phyloP scores from a whole-genome alignment of 805 yeast species.

The Ogataea pilisensis region DNA sequence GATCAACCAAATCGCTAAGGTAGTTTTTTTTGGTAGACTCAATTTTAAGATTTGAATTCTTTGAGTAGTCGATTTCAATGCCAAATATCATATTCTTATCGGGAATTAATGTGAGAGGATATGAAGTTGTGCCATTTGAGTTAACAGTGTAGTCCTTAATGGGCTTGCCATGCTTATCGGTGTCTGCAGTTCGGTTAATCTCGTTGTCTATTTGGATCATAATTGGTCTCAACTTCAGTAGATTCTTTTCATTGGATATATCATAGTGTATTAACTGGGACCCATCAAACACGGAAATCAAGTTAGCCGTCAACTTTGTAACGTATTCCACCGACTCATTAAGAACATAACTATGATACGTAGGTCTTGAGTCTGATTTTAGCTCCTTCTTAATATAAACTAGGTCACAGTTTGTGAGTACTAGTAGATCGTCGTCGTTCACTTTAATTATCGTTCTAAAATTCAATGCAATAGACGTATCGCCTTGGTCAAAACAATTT shows the following conservation, averaged over 20 bases:
- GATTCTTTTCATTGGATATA: conserved; percentile 21
- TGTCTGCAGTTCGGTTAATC: conserved; percentile 4
- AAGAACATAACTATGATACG: conserved; percentile 23
- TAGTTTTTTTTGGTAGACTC: conserved; percentile 39
- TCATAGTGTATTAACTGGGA: conserved; percentile 30
- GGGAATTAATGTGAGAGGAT: conserved; percentile 45
- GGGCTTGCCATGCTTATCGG: neutral
- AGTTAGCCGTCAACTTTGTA: conserved; percentile 23
- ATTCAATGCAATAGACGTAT: conserved; percentile 21
- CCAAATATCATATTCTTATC: conserved; percentile 47
- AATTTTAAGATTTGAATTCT: conserved; percentile 21
- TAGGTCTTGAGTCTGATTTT: conserved; percentile 9
- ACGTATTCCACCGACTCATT: conserved; percentile 30
- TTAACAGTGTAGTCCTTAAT: conserved; percentile 14
- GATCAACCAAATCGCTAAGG: conserved; percentile 43
- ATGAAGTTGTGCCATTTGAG: conserved; percentile 35
- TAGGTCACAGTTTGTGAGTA: conserved; percentile 28
- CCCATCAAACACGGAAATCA: conserved; percentile 32
- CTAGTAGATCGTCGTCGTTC: conserved; percentile 27
- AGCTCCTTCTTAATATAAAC: conserved; percentile 23
- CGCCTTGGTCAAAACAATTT: conserved; percentile 21
- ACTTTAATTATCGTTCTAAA: conserved; percentile 25
- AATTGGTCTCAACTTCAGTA: conserved; percentile 26
- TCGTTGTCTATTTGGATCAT: conserved; percentile 31
- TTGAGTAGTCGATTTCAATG: conserved; percentile 39